These are phyloP conservation scores for Cicer pinnatifidum DNA, from an alignment of 306 rosid genomes.

Conservation along the genomic window DNA sequence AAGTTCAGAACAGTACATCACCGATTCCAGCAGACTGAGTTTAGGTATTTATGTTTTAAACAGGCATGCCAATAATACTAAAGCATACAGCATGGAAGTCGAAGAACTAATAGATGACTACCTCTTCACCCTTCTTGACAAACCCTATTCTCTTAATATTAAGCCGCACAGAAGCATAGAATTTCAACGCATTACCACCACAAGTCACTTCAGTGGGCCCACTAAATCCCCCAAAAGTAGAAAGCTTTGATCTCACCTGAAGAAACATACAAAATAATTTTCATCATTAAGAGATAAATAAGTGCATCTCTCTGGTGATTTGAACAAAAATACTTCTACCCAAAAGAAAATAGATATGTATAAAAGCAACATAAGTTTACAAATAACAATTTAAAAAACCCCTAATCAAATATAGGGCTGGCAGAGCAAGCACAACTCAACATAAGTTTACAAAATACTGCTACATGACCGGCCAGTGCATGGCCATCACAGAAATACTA, in stretches of 20 bases:
- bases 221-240: conserved; percentile 90
- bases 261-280: conserved; percentile 35
- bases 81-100: conserved; percentile 11
- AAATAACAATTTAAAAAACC: conserved; percentile 2
- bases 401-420: neutral
- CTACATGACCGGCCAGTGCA: neutral
- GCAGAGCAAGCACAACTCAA: conserved; percentile 15
- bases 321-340: conserved; percentile 25
- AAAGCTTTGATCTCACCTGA: conserved; percentile 83
- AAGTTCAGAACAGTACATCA: conserved; percentile 7
- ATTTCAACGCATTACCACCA: conserved; percentile 93
- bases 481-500: conserved; percentile 4
- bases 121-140: conserved; percentile 93
- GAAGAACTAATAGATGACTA: conserved; percentile 41
- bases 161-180: conserved; percentile 89
- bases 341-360: neutral
- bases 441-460: conserved; percentile 10
- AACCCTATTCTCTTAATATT: conserved; percentile 69
- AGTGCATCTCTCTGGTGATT: conserved; percentile 5
- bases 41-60: conserved; percentile 17
- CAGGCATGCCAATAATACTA: conserved; percentile 28
- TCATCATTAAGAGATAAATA: conserved; percentile 20
- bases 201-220: conserved; percentile 87
- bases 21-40: conserved; percentile 28
- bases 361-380: conserved; percentile 3